Evolutionary conservation across 768 basidiomycete species (phyloP), one percentile per base, ranked within the genome.

Genomic region (Lactarius quietus): DNA sequence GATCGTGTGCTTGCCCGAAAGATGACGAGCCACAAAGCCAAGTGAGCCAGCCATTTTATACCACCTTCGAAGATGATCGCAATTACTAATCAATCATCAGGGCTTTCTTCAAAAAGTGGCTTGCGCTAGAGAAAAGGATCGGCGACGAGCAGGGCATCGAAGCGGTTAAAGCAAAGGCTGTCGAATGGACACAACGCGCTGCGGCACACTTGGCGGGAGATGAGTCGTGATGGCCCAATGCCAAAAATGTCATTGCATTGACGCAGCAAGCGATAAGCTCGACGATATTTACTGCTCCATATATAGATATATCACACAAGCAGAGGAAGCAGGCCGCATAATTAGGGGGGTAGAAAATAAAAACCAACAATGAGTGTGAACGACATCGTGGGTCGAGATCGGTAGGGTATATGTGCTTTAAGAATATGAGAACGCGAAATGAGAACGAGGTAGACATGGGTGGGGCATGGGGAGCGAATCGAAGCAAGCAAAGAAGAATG

Each of bases 51-150:
- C 9, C 35, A n/a, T 18, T n/a, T 35, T 35, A n/a, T n/a, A n/a
- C 9, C 45, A 48, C 31, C 10, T 45, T 48, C 12, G 23, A 15
- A 29, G 0, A 6, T 14, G 29, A 17, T 43, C 41, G 7, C 10
- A 14, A 18, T 54, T n/a, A 48, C 48, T 59, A 26, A 61, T 28
- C 64, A 33, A 15, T 48, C 17, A 3, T 26, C 45, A 95, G 93
- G 77, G 85, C 88, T 33, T 89, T 98, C 76, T 98, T 99, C 84
- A 99, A 99, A 78, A 98, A 98, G 76, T 97, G 95, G 93, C 80
- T 98, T 36, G 88, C 88, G 65, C 76, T 97, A 43, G 97, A 98
- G 75, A 86, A 84, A 70, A 84, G 86, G 69, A 77, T 95, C 64
- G 97, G 96, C 5, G 92, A 97, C 70, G 92, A 90, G 65, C 87